Base-by-base conservation (phyloP, 495 filamentous ascomycete genomes). In the Penicillium nucicola region DNA sequence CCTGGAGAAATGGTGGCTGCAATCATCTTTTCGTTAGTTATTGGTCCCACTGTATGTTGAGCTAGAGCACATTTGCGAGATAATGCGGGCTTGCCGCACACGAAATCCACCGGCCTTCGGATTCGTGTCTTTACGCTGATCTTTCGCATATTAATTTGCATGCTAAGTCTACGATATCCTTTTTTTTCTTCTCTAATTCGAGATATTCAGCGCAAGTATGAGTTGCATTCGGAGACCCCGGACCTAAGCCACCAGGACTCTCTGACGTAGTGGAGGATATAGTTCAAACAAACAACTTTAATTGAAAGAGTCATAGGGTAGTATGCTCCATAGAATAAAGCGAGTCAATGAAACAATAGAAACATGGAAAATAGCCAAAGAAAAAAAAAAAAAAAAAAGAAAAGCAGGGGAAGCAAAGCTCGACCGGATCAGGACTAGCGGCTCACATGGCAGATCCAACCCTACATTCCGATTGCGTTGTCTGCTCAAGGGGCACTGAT, bases 401-500 rank as follows among this genome's bases (percentile, higher is more conserved):
- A 32, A 40, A 13, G 5, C 15, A 33, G 13, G 12, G 32, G 5
- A 38, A 37, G 33, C 6, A 48, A 5, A 18, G 13, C n/a, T 13
- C n/a, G 14, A 39, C 58, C 36, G 50, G 32, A 55, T 58, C 19
- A 19, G 57, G 57, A 15, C 33, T 63, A 53, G 51, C 41, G 47
- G 12, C 35, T 53, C 58, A 54, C 49, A 48, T 55, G 48, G 53
- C 36, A 36, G 8, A 28, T 30, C 41, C 37, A 58, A 55, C 54
- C 60, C 57, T 64, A 56, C 57, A 64, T 64, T 62, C 53, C 46
- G 17, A 35, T 33, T 14, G 14, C 30, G 17, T 47, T 17, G 13
- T 52, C 28, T 25, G 22, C n/a, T 64, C 55, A 52, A 64, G 55
- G 61, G 52, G 50, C 19, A 64, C 55, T 0, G 55, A 45, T 5